Evolutionary conservation across 2,329 filamentous ascomycete genomes (phyloP).

Genomic region (Scytalidium lignicola): DNA sequence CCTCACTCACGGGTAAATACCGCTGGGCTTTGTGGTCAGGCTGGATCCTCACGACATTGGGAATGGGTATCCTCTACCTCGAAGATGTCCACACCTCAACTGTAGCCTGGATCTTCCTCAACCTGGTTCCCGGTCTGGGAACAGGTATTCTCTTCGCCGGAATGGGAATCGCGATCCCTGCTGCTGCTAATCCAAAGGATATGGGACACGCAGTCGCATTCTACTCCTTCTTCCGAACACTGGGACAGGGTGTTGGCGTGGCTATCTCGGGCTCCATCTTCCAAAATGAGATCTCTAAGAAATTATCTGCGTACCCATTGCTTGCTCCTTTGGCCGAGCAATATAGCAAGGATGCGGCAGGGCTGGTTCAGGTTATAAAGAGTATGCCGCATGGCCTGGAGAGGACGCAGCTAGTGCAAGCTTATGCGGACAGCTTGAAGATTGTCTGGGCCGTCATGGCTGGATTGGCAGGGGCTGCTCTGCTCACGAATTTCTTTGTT

Average conservation of each 20-base stretch:
- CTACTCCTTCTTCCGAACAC: slow-evolving; percentile 61
- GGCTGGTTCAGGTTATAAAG: slow-evolving; percentile 22
- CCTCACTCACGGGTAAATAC: slow-evolving; percentile 53
- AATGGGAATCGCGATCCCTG: slow-evolving; percentile 60
- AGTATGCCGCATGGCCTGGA: slow-evolving; percentile 24
- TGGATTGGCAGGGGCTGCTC: slow-evolving; percentile 42
- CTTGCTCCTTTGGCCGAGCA: slow-evolving; percentile 17
- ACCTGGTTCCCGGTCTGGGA: slow-evolving; percentile 54
- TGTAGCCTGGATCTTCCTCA: slow-evolving; percentile 54
- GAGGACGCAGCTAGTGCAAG: slow-evolving; percentile 41
- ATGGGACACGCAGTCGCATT: slow-evolving; percentile 58
- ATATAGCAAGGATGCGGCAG: slow-evolving; percentile 26
- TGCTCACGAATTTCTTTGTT: slow-evolving; percentile 44
- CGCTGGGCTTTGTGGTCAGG: slow-evolving; percentile 50
- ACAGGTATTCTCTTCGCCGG: slow-evolving; percentile 60
- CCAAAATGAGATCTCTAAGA: slow-evolving; percentile 48
- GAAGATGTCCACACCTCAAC: slow-evolving; percentile 45
- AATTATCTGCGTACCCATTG: slow-evolving; percentile 17
- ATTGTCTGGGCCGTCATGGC: slow-evolving; percentile 53
- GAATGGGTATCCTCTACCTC: slow-evolving; percentile 49
- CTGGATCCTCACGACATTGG: slow-evolving; percentile 55
- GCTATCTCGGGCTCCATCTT: slow-evolving; percentile 65
- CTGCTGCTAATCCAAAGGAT: slow-evolving; percentile 49
- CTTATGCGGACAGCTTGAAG: slow-evolving; percentile 48
- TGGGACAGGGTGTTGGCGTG: slow-evolving; percentile 62